These are phyloP conservation scores for Rhizophora mangle DNA, from an alignment of 345 rosid genomes.

Conservation along the genomic window DNA sequence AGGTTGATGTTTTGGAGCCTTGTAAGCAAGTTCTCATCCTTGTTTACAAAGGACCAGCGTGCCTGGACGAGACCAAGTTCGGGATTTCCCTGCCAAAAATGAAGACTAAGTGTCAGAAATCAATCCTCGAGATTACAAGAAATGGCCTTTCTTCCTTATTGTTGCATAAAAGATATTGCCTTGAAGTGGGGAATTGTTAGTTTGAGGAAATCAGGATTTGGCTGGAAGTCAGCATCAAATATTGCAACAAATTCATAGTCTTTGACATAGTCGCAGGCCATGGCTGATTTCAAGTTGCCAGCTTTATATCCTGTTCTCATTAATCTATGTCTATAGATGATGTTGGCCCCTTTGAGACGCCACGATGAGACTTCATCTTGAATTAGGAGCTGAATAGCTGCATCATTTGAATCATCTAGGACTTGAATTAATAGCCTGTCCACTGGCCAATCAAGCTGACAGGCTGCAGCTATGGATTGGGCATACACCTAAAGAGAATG, in stretches of 20 bases:
- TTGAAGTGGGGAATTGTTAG: slow-evolving; percentile 78
- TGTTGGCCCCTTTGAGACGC: slow-evolving; percentile 71
- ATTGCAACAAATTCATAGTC: slow-evolving; percentile 77
- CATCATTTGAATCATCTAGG: slow-evolving; percentile 77
- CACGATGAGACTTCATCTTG: slow-evolving; percentile 71
- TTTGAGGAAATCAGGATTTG: slow-evolving; percentile 76
- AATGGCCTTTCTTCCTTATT: not conserved
- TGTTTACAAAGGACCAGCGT: slow-evolving; percentile 88
- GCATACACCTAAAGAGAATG: slow-evolving; percentile 56
- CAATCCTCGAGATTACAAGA: not conserved
- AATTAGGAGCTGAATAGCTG: slow-evolving; percentile 56
- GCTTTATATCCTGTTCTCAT: slow-evolving; percentile 93
- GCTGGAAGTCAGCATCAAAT: slow-evolving; percentile 85
- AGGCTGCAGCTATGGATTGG: slow-evolving; percentile 71
- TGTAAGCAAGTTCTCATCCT: slow-evolving; percentile 83
- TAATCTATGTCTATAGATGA: slow-evolving; percentile 76
- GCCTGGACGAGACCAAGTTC: slow-evolving; percentile 83
- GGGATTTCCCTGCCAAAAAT: slow-evolving; percentile 61
- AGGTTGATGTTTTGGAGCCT: slow-evolving; percentile 87
- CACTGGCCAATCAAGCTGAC: slow-evolving; percentile 88
- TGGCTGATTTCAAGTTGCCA: slow-evolving; percentile 85
- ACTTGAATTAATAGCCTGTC: slow-evolving; percentile 80
- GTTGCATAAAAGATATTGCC: slow-evolving; percentile 31
- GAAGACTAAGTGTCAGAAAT: not conserved
- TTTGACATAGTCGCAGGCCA: slow-evolving; percentile 77